These are phyloP conservation scores for Cruciata laevipes DNA, from an alignment of 257 asterid species.

Conservation along the genomic window DNA sequence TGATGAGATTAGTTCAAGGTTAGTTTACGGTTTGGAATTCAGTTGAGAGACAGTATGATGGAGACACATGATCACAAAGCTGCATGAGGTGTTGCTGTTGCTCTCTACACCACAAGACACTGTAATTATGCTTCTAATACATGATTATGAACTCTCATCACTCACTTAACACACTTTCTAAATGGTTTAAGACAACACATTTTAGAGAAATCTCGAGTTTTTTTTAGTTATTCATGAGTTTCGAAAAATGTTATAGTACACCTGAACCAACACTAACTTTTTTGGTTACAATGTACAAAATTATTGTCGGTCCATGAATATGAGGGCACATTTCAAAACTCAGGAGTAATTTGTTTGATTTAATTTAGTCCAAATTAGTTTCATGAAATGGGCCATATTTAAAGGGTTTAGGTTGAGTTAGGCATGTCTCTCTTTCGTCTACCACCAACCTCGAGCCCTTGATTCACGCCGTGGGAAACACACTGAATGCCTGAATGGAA, in stretches of 20 bases:
- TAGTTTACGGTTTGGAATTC: neutral
- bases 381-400: too few relatives aligned
- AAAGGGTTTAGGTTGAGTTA: neutral
- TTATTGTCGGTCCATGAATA: too few relatives aligned
- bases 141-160: neutral
- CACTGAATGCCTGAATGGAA: neutral
- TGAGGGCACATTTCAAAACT: too few relatives aligned
- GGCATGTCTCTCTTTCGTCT: neutral
- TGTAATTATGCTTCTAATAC: neutral
- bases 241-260: too few relatives aligned
- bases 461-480: conserved; percentile 19
- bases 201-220: too few relatives aligned
- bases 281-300: too few relatives aligned
- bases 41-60: conserved; percentile 15
- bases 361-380: too few relatives aligned
- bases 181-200: too few relatives aligned
- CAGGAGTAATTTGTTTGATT: too few relatives aligned
- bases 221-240: too few relatives aligned
- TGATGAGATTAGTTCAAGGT: too few relatives aligned
- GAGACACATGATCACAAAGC: conserved; percentile 1
- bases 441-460: conserved; percentile 13
- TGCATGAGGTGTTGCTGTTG: conserved; percentile 6
- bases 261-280: too few relatives aligned
- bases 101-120: neutral
- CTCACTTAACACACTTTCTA: neutral